Evolutionary conservation across 2,329 filamentous ascomycete species (phyloP), one percentile per base, ranked within the genome.

Genomic region (Talaromyces pinophilus): DNA sequence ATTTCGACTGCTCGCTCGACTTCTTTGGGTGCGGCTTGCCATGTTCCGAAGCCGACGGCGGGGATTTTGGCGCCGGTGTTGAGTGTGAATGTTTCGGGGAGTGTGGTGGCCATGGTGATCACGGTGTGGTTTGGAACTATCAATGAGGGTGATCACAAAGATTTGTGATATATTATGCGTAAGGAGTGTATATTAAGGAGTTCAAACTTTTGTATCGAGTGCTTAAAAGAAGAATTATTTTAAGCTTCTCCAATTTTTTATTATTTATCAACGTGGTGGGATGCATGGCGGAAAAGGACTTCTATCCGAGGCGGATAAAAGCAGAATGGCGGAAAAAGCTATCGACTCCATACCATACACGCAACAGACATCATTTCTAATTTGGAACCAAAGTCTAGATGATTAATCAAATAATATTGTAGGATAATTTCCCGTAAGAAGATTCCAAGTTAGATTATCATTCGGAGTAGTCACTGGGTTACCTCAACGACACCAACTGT

Each of bases 31-130:
- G 78, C 78, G 68, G 85, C 83, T 70, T 85, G 83, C 83, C 82
- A 86, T 40, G 83, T 86, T 2, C 84, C 84, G 62, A 86, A 83
- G 1, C 83, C 83, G 30, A 85, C 71, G 15, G 81, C 79, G 11
- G 81, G 81, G 35, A 83, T 83, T 40, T 80, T 70, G 8, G 78
- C 78, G 5, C 82, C 81, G 10, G 80, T 83, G 70, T 83, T 84
- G 15, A 84, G 72, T 67, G 79, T 81, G 71, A 81, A 79, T 38
- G 35, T 19, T 22, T 42, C 25, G n/a, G 57, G 57, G 33, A 60
- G 57, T n/a, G 54, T 35, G 3, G 30, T n/a, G 22, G 38, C 22
- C 57, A 60, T 60, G 35, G 25, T 60, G 30, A 19, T 7, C 6
- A 35, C 11, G n/a, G 22, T 22, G 44, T 10, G 10, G 8, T 5